phyloP scores from a whole-genome alignment of 495 filamentous ascomycete genomes.

The Talaromyces borbonicus region DNA sequence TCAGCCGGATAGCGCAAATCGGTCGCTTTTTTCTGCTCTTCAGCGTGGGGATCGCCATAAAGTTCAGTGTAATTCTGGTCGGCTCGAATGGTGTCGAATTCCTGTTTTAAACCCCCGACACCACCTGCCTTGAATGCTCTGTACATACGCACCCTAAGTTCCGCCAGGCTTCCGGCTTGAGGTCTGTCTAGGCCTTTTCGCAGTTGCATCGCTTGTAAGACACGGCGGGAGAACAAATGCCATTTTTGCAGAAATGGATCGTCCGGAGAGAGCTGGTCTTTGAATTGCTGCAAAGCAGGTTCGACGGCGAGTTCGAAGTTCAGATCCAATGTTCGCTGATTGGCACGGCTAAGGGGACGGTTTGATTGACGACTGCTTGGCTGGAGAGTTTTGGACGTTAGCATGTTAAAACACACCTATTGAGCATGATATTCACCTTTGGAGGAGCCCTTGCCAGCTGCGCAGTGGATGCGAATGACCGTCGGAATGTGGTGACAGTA shows the following conservation, averaged over 20 bases:
- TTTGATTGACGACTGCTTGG: not conserved
- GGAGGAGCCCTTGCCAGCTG: conserved; percentile 15
- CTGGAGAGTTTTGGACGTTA: not conserved
- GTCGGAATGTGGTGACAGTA: conserved; percentile 12
- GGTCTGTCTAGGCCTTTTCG: not conserved
- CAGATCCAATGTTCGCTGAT: not conserved
- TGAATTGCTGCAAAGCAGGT: conserved; percentile 18
- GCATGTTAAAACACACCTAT: not conserved
- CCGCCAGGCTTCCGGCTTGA: conserved; percentile 15
- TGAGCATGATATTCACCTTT: conserved; percentile 7
- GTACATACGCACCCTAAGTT: conserved; percentile 33
- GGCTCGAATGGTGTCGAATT: conserved; percentile 49
- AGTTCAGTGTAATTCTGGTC: conserved; percentile 27
- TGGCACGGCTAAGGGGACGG: not conserved
- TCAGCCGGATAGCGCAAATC: conserved; percentile 80
- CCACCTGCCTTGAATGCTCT: conserved; percentile 45
- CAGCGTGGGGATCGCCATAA: conserved; percentile 38
- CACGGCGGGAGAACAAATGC: conserved; percentile 27
- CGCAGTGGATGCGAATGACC: conserved; percentile 26
- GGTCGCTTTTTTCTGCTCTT: conserved; percentile 54
- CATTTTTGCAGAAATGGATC: conserved; percentile 15
- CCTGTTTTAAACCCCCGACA: conserved; percentile 38
- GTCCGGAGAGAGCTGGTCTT: conserved; percentile 10
- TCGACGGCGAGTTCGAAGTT: conserved; percentile 24
- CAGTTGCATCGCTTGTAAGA: conserved; percentile 25